Base-by-base conservation (phyloP, 2,329 filamentous ascomycete genomes). In the Epichloe gansuensis region DNA sequence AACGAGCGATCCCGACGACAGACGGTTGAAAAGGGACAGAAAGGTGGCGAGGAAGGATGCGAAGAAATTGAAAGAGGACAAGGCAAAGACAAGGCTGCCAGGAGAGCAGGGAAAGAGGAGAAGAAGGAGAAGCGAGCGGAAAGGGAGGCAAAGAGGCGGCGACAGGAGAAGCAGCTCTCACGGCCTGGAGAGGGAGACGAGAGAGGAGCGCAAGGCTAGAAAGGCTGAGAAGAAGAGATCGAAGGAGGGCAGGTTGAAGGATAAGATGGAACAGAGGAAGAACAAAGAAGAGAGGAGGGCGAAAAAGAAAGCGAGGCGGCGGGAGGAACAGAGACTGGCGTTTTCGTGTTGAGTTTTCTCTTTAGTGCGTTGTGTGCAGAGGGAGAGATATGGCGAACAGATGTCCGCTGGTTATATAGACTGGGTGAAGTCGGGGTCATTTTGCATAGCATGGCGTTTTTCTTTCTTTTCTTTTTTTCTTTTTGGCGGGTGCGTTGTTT, bases 201-300 rank as follows among this genome's bases (percentile, higher is more conserved):
- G 72, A 62, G 71, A 72, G 56, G 71, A 73, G 46, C 67, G 68
- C 55, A 65, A 63, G 58, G 65, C 62, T 48, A 66, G 64, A 44
- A 67, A 61, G 47, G 67, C 67, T 46, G 65, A 63, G 17, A 69
- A 63, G 58, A 56, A 57, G 51, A 58, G 61, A 56, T 55, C 59
- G 7, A 67, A 67, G 45, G 62, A 63, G 37, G 60, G 59, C 21
- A 59, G 62, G 9, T 60, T 57, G 3, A 46, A 50, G 28, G 56
- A 56, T 23, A 63, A 58, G 52, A 57, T 58, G 8, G 57, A 58
- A 2, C 52, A 41, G 25, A 58, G 57, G 2, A 53, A 39, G 34
- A 60, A 55, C 28, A 61, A 63, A 23, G 73, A 76, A 55, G 75
- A 76, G 53, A 78, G 72, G 47, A 65, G 69, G 45, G 70, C 66